These are phyloP conservation scores for Scleromitrula shiraiana DNA, from an alignment of 2,329 filamentous ascomycete species.

Conservation along the genomic window DNA sequence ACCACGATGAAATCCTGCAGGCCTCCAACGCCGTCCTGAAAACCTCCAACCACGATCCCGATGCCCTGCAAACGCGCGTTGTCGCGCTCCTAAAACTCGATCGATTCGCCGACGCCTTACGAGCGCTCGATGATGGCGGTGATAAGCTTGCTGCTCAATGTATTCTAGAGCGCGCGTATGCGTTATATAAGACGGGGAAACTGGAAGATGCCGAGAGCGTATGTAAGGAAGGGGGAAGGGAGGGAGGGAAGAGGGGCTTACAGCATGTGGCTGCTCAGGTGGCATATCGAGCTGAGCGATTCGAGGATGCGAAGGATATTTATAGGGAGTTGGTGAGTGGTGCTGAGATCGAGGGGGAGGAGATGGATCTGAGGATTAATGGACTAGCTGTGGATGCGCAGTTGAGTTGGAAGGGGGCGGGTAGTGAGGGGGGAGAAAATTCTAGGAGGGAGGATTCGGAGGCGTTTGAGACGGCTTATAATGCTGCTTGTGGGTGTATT, in stretches of 20 bases:
- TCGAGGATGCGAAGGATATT: conserved; percentile 54
- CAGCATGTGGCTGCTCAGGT: conserved; percentile 55
- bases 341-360: conserved; percentile 47
- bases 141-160: conserved; percentile 52
- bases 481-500: conserved; percentile 66
- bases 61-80: conserved; percentile 61
- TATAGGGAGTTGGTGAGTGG: conserved; percentile 51
- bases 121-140: conserved; percentile 56
- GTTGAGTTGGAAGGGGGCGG: conserved; percentile 56
- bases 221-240: background rate
- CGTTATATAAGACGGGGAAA: conserved; percentile 72
- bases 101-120: conserved; percentile 69
- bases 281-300: conserved; percentile 68
- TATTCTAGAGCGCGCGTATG: conserved; percentile 66
- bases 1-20: conserved; percentile 67
- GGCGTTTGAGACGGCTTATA: conserved; percentile 76
- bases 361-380: conserved; percentile 72
- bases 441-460: conserved; percentile 51
- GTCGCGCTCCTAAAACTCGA: conserved; percentile 76
- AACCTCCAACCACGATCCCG: conserved; percentile 46
- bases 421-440: conserved; percentile 24
- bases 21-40: conserved; percentile 54
- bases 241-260: conserved; percentile 21
- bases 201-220: conserved; percentile 51
- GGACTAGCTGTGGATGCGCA: conserved; percentile 64